Base-by-base conservation (phyloP, 768 basidiomycete genomes). In the Suillus hirtellus region DNA sequence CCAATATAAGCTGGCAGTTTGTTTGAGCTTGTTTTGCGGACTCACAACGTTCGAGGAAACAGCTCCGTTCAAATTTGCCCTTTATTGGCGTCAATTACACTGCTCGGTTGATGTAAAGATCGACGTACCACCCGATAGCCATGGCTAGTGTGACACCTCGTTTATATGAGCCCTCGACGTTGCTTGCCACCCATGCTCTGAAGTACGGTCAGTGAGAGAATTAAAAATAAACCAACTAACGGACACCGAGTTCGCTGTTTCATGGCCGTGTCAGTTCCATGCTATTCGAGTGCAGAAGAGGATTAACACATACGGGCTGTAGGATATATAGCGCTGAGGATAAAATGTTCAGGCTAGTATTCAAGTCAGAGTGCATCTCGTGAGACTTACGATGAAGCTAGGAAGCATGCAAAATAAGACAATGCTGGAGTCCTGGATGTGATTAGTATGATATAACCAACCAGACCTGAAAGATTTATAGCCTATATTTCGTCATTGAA, bases 121-220 rank as follows among this genome's bases (percentile, higher is more conserved):
- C 11, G n/a, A 60, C 71, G 63, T 46, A 76, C 72, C 75, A 84
- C 50, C 89, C 88, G 64, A 90, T 89, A 3, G 87, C 86, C 82
- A 90, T 85, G 2, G 84, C 89, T 4, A 92, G 78, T 2, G 86
- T 86, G 12, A 88, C 85, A 56, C 85, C 84, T 10, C 90, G 85
- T 72, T 91, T 91, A 71, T 89, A 91, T 3, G 87, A 80, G 0
- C 90, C 89, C 70, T 92, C 90, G 46, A 86, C 80, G 63, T 90
- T 91, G 60, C 86, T 82, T 19, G 86, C 86, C 19, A 89, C 83
- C 89, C 89, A 92, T 59, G 60, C 60, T 59, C 44, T 58, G 40
- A 27, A 19, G 4, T 42, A 58, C 17, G 24, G 27, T 58, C 24
- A 58, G 56, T 42, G 6, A 42, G 24, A 58, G 27, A 27, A 19